These are phyloP conservation scores for Solanum aculeatissimum DNA, from an alignment of 305 asterid species.

Conservation along the genomic window DNA sequence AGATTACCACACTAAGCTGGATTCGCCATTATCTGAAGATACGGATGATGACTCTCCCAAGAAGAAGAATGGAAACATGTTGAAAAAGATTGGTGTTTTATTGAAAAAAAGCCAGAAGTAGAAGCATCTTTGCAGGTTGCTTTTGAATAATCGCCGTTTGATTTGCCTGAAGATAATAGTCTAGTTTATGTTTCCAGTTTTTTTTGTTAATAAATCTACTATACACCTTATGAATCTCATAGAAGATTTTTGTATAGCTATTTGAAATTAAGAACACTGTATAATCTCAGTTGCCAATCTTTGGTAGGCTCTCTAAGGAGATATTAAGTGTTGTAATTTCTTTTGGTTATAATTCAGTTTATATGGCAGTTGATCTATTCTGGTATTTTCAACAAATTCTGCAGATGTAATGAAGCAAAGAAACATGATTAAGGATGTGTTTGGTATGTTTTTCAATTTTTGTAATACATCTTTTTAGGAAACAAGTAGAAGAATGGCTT, in stretches of 20 bases:
- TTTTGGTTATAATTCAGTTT: background rate
- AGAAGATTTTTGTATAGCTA: slow-evolving; percentile 5
- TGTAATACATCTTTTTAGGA: background rate
- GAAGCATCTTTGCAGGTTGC: background rate
- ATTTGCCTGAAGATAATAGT: background rate
- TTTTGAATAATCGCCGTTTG: background rate
- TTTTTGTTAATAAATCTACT: background rate
- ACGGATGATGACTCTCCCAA: slow-evolving; percentile 25
- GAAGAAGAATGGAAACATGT: slow-evolving; percentile 31
- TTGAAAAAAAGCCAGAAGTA: slow-evolving; percentile 27
- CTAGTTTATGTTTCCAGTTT: background rate
- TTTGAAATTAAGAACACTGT: background rate
- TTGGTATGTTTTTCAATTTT: background rate
- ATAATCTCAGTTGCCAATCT: background rate
- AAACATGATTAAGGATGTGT: background rate
- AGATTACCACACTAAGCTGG: slow-evolving; percentile 14
- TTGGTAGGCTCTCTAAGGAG: background rate
- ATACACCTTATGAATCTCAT: background rate
- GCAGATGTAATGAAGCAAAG: background rate
- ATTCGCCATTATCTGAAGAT: slow-evolving; percentile 20
- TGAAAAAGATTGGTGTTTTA: slow-evolving; percentile 25
- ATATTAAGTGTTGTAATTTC: background rate
- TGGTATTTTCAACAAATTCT: background rate
- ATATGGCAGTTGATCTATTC: background rate
- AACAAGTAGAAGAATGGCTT: background rate